Evolutionary conservation across 805 yeast species (phyloP).

Genomic region (Nakazawaea ambrosiae): DNA sequence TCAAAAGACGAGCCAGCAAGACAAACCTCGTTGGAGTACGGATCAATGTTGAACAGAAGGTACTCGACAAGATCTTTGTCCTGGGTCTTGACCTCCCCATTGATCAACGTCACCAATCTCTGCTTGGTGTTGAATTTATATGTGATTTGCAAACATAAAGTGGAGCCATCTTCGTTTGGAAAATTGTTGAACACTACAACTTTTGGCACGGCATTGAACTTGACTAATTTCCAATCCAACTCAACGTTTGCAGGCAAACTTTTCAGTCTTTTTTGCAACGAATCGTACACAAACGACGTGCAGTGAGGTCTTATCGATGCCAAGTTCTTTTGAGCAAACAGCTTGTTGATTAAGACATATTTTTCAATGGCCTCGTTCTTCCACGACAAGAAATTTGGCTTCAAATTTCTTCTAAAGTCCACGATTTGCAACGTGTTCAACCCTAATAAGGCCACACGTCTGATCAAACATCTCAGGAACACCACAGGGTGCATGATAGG

Average conservation of each 20-base stretch:
- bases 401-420: slow-evolving; percentile 37
- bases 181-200: slow-evolving; percentile 60
- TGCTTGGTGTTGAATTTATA: slow-evolving; percentile 61
- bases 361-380: slow-evolving; percentile 76
- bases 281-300: slow-evolving; percentile 58
- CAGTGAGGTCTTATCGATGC: slow-evolving; percentile 35
- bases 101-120: slow-evolving; percentile 41
- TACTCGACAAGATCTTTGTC: slow-evolving; percentile 56
- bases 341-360: slow-evolving; percentile 71
- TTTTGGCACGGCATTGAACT: slow-evolving; percentile 66
- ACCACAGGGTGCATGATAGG: slow-evolving; percentile 32
- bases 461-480: slow-evolving; percentile 39
- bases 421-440: slow-evolving; percentile 53
- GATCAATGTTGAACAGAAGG: slow-evolving; percentile 54
- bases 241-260: slow-evolving; percentile 51
- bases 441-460: slow-evolving; percentile 62
- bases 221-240: slow-evolving; percentile 71
- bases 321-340: slow-evolving; percentile 61
- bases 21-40: slow-evolving; percentile 47
- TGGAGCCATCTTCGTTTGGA: slow-evolving; percentile 31
- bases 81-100: slow-evolving; percentile 28
- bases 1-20: slow-evolving; percentile 68
- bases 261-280: slow-evolving; percentile 43
- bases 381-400: slow-evolving; percentile 71
- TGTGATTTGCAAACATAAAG: slow-evolving; percentile 38